Evolutionary conservation across 164 flowering plant species (phyloP).

Genomic region (Chimonanthus salicifolius): DNA sequence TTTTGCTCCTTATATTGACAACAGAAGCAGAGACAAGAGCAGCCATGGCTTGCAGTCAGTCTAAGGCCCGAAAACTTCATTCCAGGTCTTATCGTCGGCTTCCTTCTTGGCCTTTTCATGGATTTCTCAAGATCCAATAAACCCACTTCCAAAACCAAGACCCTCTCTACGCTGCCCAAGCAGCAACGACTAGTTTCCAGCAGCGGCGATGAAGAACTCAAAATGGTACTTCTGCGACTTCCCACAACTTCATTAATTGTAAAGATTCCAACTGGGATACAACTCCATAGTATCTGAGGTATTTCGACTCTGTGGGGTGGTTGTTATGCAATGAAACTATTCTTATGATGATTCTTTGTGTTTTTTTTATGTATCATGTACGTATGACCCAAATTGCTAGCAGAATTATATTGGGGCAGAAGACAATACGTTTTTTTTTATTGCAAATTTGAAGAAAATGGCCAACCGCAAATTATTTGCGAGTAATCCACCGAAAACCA

Average conservation of each 20-base stretch:
- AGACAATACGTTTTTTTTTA: too few relatives aligned
- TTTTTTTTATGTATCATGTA: too few relatives aligned
- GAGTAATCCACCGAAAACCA: too few relatives aligned
- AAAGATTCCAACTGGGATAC: neutral
- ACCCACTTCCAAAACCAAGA: slow-evolving; percentile 14
- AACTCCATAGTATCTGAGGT: neutral
- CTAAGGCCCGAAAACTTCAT: slow-evolving; percentile 70
- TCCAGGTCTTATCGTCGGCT: slow-evolving; percentile 83
- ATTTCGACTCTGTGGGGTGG: neutral
- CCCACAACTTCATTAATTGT: neutral
- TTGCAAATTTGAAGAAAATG: neutral
- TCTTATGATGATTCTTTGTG: neutral
- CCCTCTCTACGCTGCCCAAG: slow-evolving; percentile 12
- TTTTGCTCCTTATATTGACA: neutral
- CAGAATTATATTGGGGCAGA: neutral
- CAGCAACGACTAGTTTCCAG: slow-evolving; percentile 18
- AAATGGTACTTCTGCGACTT: slow-evolving; percentile 48
- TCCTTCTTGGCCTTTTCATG: slow-evolving; percentile 59
- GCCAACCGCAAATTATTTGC: too few relatives aligned
- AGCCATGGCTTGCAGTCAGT: slow-evolving; percentile 42
- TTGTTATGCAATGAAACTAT: neutral
- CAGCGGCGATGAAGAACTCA: slow-evolving; percentile 52
- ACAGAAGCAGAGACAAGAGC: slow-evolving; percentile 11
- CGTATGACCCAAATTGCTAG: neutral
- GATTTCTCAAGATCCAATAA: slow-evolving; percentile 46